Evolutionary conservation across 2,329 filamentous ascomycete species (phyloP), one percentile per base, ranked within the genome.

Genomic region (Beauveria pseudobassiana): DNA sequence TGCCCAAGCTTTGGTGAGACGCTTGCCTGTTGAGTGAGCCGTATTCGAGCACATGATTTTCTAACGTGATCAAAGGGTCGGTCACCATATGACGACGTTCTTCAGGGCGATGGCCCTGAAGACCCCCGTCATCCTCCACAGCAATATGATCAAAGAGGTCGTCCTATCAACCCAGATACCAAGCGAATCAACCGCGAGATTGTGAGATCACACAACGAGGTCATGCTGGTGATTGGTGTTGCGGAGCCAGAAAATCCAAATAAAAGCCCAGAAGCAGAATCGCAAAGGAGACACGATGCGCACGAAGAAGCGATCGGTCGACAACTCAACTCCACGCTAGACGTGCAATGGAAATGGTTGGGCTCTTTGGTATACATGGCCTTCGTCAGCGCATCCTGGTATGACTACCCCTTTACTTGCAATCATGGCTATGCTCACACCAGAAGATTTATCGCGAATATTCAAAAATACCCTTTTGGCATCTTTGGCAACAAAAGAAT

Each of bases 181-280:
- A 82, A 80, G 67, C 74, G 75, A 14, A 78, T 84, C 64, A 85
- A 84, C 65, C 77, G 79, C 54, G 80, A 83, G 62, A 78, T 85
- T 38, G 82, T 86, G 28, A 77, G 83, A 57, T 79, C 83, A 10
- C 83, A 86, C 67, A 86, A 86, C 65, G 83, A 86, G 65, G 83
- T 86, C 3, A 86, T 86, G 83, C 76, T 80, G 20, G 82, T 85
- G 10, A 86, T 86, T 45, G 83, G 83, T 5, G 83, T 86, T 5
- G 83, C 83, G 9, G 83, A 86, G 66, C 80, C 82, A 16, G 83
- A 86, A 59, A 79, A 78, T 56, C 72, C 72, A 8, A 67, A 67
- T 4, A 69, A 72, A 24, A 74, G 76, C 4, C 72, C 74, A 5
- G 75, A 79, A 57, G 69, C 72, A 7, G 77, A 79, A 46, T 70